Base-by-base conservation (phyloP, 1,139 yeast species). In the Lodderomyces oxycetoniae region DNA sequence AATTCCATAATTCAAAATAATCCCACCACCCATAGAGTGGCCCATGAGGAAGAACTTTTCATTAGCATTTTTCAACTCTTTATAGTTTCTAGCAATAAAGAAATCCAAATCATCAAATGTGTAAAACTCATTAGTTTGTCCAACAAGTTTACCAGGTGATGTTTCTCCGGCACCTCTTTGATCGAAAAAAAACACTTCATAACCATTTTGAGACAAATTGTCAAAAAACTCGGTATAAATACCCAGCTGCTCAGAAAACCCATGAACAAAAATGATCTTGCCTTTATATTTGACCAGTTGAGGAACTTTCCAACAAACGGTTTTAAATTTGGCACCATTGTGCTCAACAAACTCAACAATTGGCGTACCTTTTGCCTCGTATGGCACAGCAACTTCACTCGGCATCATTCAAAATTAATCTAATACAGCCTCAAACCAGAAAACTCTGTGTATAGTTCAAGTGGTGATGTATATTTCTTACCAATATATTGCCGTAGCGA, bases 11-110 rank as follows among this genome's bases (percentile, higher is more conserved):
- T 80, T 85, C 42, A 88, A 64, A 0, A 67, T 64, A 35, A 87
- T 79, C 0, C 85, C 95, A 14, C 96, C 96, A 32, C 98, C 98
- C 96, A 91, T 88, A n/a, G 95, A 85, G 52, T 85, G 95, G 2
- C 96, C 96, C 59, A 76, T 67, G 44, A 91, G 53, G 48, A 69
- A 73, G 28, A 87, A 51, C 43, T 77, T 77, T 31, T 65, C 66
- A 6, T 52, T 36, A 3, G 44, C 28, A 31, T 50, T 48, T 4
- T 35, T 32, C 30, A 59, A 42, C 21, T 46, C 44, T 26, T 56
- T 59, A 15, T 61, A 52, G 36, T 58, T 58, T 16, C 47, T 43
- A 38, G 65, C 64, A 42, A 81, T 61, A 50, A 89, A 71, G 46
- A 66, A 72, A 46, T 87, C 87, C 47, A 89, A 63, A 53, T 87